These are phyloP conservation scores for Paracoccidioides brasiliensis DNA, from an alignment of 2,329 filamentous ascomycete species.

Conservation along the genomic window DNA sequence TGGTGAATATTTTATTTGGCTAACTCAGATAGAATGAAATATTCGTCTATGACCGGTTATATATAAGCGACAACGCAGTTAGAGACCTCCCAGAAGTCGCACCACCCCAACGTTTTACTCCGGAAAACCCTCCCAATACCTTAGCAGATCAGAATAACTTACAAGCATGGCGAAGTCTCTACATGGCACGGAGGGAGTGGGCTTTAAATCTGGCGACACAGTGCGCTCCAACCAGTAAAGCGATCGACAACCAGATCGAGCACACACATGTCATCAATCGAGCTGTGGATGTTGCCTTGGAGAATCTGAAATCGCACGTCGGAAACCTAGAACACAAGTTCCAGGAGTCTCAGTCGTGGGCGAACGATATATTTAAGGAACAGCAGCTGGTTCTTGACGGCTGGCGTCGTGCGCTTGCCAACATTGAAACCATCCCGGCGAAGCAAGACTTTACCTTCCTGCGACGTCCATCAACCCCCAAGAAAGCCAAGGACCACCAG, in stretches of 20 bases:
- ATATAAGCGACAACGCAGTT: constrained; percentile 38
- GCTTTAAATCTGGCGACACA: constrained; percentile 56
- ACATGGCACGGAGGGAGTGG: constrained; percentile 70
- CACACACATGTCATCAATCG: constrained; percentile 47
- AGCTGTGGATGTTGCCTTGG: constrained; percentile 66
- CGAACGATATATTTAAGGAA: constrained; percentile 31
- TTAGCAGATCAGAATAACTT: constrained; percentile 69
- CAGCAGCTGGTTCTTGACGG: constrained; percentile 32
- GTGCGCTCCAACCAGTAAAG: constrained; percentile 51
- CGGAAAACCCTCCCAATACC: constrained; percentile 59
- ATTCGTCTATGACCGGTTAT: constrained; percentile 78
- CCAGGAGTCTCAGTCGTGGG: constrained; percentile 35
- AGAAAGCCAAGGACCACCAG: constrained; percentile 30
- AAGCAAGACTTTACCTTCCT: constrained; percentile 32
- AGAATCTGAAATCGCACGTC: constrained; percentile 48
- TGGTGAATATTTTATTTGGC: not conserved
- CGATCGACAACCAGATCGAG: constrained; percentile 42
- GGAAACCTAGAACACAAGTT: constrained; percentile 33
- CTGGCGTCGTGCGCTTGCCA: constrained; percentile 28
- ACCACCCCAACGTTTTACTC: constrained; percentile 45
- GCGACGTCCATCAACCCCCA: constrained; percentile 28
- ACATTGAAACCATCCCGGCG: constrained; percentile 30
- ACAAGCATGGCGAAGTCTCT: constrained; percentile 77
- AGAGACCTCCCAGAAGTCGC: constrained; percentile 40
- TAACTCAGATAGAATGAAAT: constrained; percentile 57